Percentiles rank a stretch among this genome's conserved stretches.
These are phyloP conservation scores for Nothomitra cinnamomea DNA, from an alignment of 2,329 filamentous ascomycete genomes.

Conservation along the genomic window DNA sequence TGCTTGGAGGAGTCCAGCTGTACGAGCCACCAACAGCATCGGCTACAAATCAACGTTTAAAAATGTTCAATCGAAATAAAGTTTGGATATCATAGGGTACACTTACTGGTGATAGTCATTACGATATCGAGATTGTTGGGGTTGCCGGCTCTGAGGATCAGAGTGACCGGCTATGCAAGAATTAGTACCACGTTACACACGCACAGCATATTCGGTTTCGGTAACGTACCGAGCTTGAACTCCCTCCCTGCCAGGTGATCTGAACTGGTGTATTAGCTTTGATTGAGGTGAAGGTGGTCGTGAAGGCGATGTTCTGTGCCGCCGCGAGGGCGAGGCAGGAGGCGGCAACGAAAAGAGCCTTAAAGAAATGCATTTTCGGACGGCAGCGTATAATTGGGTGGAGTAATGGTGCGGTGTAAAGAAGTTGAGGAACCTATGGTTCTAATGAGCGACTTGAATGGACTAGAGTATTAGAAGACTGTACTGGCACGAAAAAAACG, in stretches of 20 bases:
- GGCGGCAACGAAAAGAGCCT: slow-evolving; percentile 28
- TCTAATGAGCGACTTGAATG: background rate
- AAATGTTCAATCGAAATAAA: background rate
- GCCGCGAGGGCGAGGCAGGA: slow-evolving; percentile 25
- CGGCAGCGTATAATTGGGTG: background rate
- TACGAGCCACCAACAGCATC: slow-evolving; percentile 28
- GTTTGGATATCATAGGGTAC: background rate
- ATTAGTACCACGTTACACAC: background rate
- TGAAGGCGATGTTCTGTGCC: slow-evolving; percentile 25
- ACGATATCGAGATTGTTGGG: slow-evolving; percentile 33
- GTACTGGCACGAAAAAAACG: background rate
- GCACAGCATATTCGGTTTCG: background rate
- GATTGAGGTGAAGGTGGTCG: slow-evolving; percentile 33
- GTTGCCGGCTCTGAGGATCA: slow-evolving; percentile 37
- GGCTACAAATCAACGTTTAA: slow-evolving; percentile 11
- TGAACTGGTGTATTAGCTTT: slow-evolving; percentile 30
- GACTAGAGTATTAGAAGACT: background rate
- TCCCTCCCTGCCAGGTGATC: slow-evolving; percentile 28
- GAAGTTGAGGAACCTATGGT: background rate
- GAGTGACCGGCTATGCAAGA: slow-evolving; percentile 29
- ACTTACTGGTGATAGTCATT: slow-evolving; percentile 30
- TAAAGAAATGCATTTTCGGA: slow-evolving; percentile 32
- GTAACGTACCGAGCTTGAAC: slow-evolving; percentile 16
- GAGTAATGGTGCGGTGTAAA: background rate
- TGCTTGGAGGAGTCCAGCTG: slow-evolving; percentile 32